Evolutionary conservation across 164 flowering plant genomes (phyloP), one percentile per base, ranked within the genome.

Genomic region (Umbellularia californica): DNA sequence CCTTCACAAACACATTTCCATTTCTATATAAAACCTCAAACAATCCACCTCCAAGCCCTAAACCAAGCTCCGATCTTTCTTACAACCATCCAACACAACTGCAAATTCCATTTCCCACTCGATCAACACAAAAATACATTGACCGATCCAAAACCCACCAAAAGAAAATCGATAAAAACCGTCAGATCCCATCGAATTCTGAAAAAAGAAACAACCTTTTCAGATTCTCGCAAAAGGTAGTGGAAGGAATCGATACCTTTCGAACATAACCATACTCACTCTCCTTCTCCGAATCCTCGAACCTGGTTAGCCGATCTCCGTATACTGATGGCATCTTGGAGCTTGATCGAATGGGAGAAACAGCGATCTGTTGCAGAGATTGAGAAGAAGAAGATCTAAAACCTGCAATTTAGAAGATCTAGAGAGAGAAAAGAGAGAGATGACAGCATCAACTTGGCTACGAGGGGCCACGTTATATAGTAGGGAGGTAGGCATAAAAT

Each of bases 241-340:
- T 3, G 13, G 20, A 55, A 60, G 52, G 19, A 25, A 22, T 23
- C 17, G 20, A 55, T 60, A 76, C 78, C 78, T 76, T 76, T 13
- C 75, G 70, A 24, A 76, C 78, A 24, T 76, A 76, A 65, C 78
- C 78, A 28, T 71, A 95, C 87, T 95, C 99, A 88, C 98, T 93
- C 84, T 95, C 99, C 89, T 89, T 93, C 88, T 95, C 98, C n/a
- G 90, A 75, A 70, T 95, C 99, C 80, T 95, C 99, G 69, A 93
- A 93, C 4, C 98, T 93, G 17, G 99, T 95, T 82, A 95, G 12
- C 5, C 94, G 90, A 69, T 85, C 78, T 17, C 75, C 78, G 74
- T 76, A 71, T 23, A 66, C 75, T 17, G 70, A 55, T 51, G 78
- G 66, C 78, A 71, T 71, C 33, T 70, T 75, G 7, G 24, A 27